Evolutionary conservation across 805 yeast species (phyloP), one percentile per base, ranked within the genome.

Genomic region (Nakazawaea wickerhamii): DNA sequence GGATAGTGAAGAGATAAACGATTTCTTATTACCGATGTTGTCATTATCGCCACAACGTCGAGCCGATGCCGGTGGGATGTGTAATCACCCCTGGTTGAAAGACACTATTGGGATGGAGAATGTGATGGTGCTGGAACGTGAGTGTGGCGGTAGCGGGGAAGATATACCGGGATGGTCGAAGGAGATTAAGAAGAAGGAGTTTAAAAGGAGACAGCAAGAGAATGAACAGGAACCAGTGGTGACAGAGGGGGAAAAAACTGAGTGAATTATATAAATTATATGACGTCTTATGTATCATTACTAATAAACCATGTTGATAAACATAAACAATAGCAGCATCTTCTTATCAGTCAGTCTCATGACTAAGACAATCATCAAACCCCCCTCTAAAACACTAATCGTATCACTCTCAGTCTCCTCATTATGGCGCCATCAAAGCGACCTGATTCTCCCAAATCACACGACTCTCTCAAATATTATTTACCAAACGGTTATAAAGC

Each of bases 1-100:
- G 10, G 93, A 85, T 43, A 88, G 96, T 3, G 68, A 72, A 32
- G 83, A 79, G 43, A 73, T 93, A 34, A 63, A 90, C 7, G 87
- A 80, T 51, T 89, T 93, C 55, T 63, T 93, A 48, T 59, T 75
- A 36, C 96, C 97, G 7, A 87, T 93, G 96, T 68, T 93, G 36
- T 59, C 71, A 17, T 61, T 87, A 17, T 86, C 83, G 58, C 98
- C 99, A 1, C 81, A 75, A 46, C 60, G 64, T 42, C 71, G 99
- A 50, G 91, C 91, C 11, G 99, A 93, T 65, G 98, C 98, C 1
- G 99, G 98, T 15, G 96, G 96, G 3, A 75, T 89, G 79, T 78
- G 86, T 2, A 84, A 87, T 55, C 96, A 89, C 59, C 80, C 83
- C 10, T 89, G 96, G 96, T 58, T 77, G 37, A 70, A 73, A 49